Evolutionary conservation across 208 protist species (phyloP), one percentile per base, ranked within the genome.

Genomic region (Cochliopodium minus): DNA sequence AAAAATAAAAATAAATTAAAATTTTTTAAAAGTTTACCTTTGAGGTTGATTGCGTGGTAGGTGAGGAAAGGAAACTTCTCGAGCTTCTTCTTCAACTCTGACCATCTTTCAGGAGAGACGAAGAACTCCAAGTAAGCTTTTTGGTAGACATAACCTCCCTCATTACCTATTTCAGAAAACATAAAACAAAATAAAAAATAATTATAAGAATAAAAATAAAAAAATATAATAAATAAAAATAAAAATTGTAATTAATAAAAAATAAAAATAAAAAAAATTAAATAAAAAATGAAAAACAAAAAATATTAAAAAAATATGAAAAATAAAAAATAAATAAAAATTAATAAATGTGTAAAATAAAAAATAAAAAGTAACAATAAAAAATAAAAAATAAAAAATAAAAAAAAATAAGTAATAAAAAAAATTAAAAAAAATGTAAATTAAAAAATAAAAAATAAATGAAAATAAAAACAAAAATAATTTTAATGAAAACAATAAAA

Each of bases 91-190:
- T 71, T 62, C 7, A 81, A 62, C 6, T 57, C 66, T 52, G 65
- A 48, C 6, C 57, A 51, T 23, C 52, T 23, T 22, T 65, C 54
- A 17, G 58, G 65, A 9, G 73, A 62, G 58, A 71, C 74, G 53
- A 85, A 78, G 36, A 80, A 76, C 58, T 83, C 77, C 0, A 76
- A 9, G 56, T 79, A 79, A 45, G 53, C 66, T 43, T 81, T 81
- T 53, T 82, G 72, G 51, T 76, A 85, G 29, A 80, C 60, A 46
- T 63, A 73, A 15, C 75, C 75, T 45, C 64, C 50, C n/a, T 25
- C n/a, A n/a, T n/a, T n/a, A n/a, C n/a, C n/a, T n/a, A n/a, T n/a
- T n/a, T n/a, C n/a, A n/a, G n/a, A 32, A 52, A 32, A 52, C 15
- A 52, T 15, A 52, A 52, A 20, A 52, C 22, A 22, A 52, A 22